These are phyloP conservation scores for Lachancea quebecensis DNA, from an alignment of 805 yeast genomes.

Conservation along the genomic window DNA sequence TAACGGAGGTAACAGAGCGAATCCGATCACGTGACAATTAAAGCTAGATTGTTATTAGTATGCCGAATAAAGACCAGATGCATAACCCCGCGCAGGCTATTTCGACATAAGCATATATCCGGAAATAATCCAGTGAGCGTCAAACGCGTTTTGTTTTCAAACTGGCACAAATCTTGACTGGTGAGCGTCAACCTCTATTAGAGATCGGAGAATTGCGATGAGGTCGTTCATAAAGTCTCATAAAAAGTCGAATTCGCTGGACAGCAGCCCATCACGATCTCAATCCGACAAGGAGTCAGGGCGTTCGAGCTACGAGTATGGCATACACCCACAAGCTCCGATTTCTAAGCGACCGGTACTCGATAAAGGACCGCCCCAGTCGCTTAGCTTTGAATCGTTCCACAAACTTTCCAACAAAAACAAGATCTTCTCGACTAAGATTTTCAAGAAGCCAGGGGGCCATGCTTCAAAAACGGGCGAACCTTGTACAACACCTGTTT, in stretches of 20 bases:
- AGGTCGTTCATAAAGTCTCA: constrained; percentile 37
- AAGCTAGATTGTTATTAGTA: no score
- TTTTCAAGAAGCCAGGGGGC: constrained; percentile 22
- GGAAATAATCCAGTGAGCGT: no score
- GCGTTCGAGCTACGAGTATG: constrained; percentile 13
- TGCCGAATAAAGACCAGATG: no score
- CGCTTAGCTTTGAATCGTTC: constrained; percentile 27
- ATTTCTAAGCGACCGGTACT: background rate
- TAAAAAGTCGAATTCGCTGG: constrained; percentile 31
- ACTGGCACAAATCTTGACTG: no score
- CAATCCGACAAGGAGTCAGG: constrained; percentile 2
- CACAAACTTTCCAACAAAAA: constrained; percentile 24
- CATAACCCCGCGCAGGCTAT: no score
- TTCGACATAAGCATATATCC: no score
- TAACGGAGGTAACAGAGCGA: no score
- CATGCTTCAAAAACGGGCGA: background rate
- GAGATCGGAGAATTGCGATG: constrained; percentile 17
- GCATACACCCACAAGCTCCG: background rate
- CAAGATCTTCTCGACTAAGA: constrained; percentile 23
- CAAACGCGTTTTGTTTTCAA: no score
- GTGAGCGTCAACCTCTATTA: no score
- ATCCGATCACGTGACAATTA: no score
- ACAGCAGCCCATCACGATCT: constrained; percentile 16
- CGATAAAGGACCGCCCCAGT: constrained; percentile 9
- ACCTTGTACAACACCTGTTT: constrained; percentile 2